Base-by-base conservation (phyloP, 345 rosid genomes). In the Pugionium dolabratum region DNA sequence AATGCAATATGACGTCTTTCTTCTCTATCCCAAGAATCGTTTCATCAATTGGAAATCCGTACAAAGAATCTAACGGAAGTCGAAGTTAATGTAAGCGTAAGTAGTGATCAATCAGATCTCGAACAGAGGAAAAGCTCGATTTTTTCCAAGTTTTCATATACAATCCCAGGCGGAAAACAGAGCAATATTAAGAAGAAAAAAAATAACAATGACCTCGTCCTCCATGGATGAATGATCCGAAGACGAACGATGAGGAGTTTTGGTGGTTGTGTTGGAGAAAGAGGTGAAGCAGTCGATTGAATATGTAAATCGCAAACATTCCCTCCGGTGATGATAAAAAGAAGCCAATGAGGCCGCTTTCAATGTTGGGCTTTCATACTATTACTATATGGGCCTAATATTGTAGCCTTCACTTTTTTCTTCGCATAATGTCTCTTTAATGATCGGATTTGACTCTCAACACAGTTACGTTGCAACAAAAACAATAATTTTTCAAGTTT, bases 181-280 rank as follows among this genome's bases (percentile, higher is more conserved):
- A 43, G 40, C 26, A 1, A 42, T n/a, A 51, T 11, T 35, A 2
- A 8, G 0, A 36, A 3, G 7, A 4, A 25, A 45, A 1, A 62
- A 3, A 5, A 54, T 2, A 54, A 62, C 0, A 5, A 2, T 8
- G 2, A 71, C 75, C 75, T 71, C 75, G 49, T 71, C 75, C 64
- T 71, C 69, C 75, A 71, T 71, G 51, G 52, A 36, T 34, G 75
- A 62, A 43, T 34, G 75, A 62, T 71, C 64, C 41, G 43, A 36
- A 62, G 1, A 61, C 46, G 29, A 52, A 60, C 48, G 54, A 54
- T 44, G 74, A 62, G 28, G 29, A 42, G 4, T 10, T 40, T 49
- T 10, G 33, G 48, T 1, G 1, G 5, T 36, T 35, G 40, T 5
- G 59, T 28, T 8, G 11, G 60, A 59, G 52, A 52, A 30, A 25